Base-by-base conservation (phyloP, 1,284 basidiomycete genomes). In the Chiua sp. region DNA sequence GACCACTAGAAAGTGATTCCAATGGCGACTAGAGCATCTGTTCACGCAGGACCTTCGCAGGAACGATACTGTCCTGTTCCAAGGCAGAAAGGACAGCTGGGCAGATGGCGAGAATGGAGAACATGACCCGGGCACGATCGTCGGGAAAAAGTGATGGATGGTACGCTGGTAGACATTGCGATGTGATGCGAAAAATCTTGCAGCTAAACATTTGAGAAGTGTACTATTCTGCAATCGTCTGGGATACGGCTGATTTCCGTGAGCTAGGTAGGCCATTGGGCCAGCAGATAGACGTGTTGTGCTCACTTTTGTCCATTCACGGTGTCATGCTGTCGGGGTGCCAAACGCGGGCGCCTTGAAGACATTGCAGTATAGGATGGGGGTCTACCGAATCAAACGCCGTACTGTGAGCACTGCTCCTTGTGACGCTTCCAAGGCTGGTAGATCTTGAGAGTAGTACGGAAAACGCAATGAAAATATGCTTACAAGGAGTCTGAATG, bases 181-280 rank as follows among this genome's bases (percentile, higher is more conserved):
- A 8, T 65, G 65, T 4, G 62, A 66, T 50, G 67, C 66, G 48
- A 66, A 66, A 58, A 66, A 66, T 35, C 65, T 66, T 4, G 54
- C 63, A 8, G 63, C 63, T 7, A 65, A 49, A 33, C 63, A 56
- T 18, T 59, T 62, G 48, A 33, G 18, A 20, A 12, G 59, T 55
- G 20, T 51, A 59, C 3, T 28, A 42, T 47, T 65, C 63, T 3
- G 63, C 63, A 5, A 65, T 42, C 6, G 59, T 62, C 16, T 65
- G 63, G 2, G 63, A 65, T 39, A 65, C 56, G 4, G 64, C 60
- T 8, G 63, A 65, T 30, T 65, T 65, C 3, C 64, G 60, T 4
- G 63, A 65, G 5, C 64, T 58, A 32, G 64, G 57, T 4, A 55
- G 48, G 18, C 64, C 60, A 18, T 65, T 65, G n/a, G 63, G 5